Percentiles rank a stretch among this genome's conserved stretches.
Conservation (phyloP, 2,329 filamentous ascomycete genomes). For the Penicillium sp. region DNA sequence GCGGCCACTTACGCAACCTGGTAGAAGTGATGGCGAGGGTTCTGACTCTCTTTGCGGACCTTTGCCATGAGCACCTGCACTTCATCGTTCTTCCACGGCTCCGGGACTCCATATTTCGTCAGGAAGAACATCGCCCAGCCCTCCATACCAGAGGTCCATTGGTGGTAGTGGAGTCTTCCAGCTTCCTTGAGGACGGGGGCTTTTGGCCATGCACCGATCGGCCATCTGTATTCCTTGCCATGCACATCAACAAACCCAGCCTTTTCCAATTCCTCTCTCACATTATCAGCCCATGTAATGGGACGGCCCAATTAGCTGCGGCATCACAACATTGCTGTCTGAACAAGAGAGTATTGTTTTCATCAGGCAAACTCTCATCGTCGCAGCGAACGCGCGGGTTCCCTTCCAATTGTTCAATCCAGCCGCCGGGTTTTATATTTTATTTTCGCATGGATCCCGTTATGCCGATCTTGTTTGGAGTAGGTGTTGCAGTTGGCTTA, state of each 20-base stretch:
- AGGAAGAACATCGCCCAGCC: constrained; percentile 6
- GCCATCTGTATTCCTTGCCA: constrained; percentile 27
- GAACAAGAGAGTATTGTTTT: background rate
- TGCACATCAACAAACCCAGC: constrained; percentile 26
- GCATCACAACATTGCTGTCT: background rate
- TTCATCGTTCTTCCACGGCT: constrained; percentile 7
- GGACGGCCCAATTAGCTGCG: constrained; percentile 4
- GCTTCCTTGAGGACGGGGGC: constrained; percentile 7
- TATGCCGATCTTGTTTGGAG: background rate
- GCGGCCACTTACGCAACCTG: background rate
- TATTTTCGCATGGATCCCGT: background rate
- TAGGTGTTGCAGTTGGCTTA: background rate
- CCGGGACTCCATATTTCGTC: constrained; percentile 1
- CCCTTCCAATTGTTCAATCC: constrained; percentile 1
- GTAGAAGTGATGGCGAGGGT: background rate
- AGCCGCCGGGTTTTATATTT: background rate
- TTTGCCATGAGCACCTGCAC: constrained; percentile 3
- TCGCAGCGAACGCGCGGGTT: constrained; percentile 2
- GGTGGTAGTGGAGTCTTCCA: constrained; percentile 4
- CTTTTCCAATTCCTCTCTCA: background rate
- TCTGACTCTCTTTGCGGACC: background rate
- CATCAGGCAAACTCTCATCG: constrained; percentile 5
- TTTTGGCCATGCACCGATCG: constrained; percentile 18
- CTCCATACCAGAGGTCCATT: constrained; percentile 8
- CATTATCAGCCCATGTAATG: background rate